Conservation (phyloP, 306 rosid genomes). For the Prunus kanzakura region DNA sequence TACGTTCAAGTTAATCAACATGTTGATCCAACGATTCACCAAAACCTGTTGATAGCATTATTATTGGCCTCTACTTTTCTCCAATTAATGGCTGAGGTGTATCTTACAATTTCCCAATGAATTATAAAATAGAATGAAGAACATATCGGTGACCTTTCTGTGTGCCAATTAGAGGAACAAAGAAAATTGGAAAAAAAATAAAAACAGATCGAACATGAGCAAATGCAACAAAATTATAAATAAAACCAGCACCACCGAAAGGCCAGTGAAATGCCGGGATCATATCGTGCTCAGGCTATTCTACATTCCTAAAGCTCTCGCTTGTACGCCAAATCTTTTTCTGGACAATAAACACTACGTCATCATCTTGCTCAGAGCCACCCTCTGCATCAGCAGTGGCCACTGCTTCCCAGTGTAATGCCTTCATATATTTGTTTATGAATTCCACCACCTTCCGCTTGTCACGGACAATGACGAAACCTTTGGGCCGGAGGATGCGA, state of each 20-base stretch:
- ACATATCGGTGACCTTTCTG: conserved; percentile 6
- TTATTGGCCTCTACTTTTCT: neutral
- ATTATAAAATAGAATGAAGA: conserved; percentile 2
- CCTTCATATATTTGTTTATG: conserved; percentile 63
- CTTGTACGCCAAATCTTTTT: conserved; percentile 93
- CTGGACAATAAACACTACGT: conserved; percentile 62
- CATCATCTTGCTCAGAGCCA: conserved; percentile 55
- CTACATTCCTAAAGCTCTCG: conserved; percentile 67
- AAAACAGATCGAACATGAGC: neutral
- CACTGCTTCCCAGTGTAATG: conserved; percentile 91
- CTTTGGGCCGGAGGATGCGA: conserved; percentile 83
- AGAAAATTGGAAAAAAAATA: neutral
- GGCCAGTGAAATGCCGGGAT: neutral
- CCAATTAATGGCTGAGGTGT: neutral
- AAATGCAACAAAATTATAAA: conserved; percentile 30
- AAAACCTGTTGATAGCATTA: too few relatives aligned
- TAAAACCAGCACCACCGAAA: conserved; percentile 15
- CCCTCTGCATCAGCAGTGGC: conserved; percentile 54
- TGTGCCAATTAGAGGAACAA: conserved; percentile 7
- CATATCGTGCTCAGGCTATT: conserved; percentile 33
- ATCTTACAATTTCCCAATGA: conserved; percentile 28
- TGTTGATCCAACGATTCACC: too few relatives aligned
- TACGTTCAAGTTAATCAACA: too few relatives aligned
- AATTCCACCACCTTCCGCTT: conserved; percentile 66
- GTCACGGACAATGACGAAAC: conserved; percentile 73